These are phyloP conservation scores for Termitomyces sp. DNA, from an alignment of 768 basidiomycete genomes.

Conservation along the genomic window DNA sequence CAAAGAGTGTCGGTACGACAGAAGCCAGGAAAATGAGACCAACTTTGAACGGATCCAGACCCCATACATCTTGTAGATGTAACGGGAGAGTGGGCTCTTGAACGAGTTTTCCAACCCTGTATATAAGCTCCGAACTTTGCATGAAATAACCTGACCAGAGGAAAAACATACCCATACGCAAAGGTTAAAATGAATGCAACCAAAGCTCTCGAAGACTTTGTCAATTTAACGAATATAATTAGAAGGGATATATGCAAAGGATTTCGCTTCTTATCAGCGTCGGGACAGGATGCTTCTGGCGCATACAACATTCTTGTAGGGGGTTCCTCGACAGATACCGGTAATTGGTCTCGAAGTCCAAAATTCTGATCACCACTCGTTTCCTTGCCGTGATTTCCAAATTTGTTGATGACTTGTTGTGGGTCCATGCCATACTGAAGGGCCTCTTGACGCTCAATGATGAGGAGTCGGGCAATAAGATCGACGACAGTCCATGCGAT, in stretches of 20 bases:
- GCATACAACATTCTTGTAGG: background rate
- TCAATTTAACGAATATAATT: slow-evolving; percentile 33
- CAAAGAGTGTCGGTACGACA: slow-evolving; percentile 58
- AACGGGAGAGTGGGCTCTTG: slow-evolving; percentile 47
- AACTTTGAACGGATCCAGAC: slow-evolving; percentile 38
- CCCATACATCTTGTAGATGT: slow-evolving; percentile 44
- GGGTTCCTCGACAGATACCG: background rate
- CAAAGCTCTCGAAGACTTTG: slow-evolving; percentile 42
- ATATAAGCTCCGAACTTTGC: no score
- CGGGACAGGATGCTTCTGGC: background rate
- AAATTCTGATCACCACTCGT: background rate
- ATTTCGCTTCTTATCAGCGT: background rate
- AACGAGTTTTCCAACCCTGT: no score
- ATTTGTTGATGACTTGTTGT: slow-evolving; percentile 1
- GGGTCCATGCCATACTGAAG: slow-evolving; percentile 42
- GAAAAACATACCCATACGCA: slow-evolving; percentile 44
- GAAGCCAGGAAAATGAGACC: slow-evolving; percentile 66
- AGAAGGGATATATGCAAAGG: slow-evolving; percentile 27
- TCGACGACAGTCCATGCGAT: slow-evolving; percentile 42
- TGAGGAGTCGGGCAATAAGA: slow-evolving; percentile 43
- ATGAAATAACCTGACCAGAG: background rate
- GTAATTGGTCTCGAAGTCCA: background rate
- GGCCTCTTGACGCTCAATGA: slow-evolving; percentile 52
- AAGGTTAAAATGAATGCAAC: slow-evolving; percentile 39
- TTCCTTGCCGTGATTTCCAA: background rate